phyloP scores from a whole-genome alignment of 305 asterid genomes.

The Fraxinus sp. region DNA sequence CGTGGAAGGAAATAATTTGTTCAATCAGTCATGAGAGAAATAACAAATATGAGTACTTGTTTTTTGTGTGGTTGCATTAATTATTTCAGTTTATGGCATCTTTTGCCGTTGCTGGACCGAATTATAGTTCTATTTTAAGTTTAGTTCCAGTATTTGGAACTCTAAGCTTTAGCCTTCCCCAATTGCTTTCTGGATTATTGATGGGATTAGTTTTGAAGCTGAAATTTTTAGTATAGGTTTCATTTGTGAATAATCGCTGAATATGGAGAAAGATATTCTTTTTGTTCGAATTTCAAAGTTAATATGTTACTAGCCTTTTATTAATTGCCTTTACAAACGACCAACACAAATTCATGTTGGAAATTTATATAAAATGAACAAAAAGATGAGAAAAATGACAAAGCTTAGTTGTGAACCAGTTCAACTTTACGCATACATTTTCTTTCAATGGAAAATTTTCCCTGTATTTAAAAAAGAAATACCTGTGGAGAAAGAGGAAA shows the following conservation, averaged over 20 bases:
- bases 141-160: background rate
- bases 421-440: background rate
- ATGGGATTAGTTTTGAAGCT: background rate
- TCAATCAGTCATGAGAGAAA: background rate
- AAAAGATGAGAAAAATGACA: background rate
- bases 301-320: background rate
- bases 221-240: background rate
- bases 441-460: background rate
- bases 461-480: background rate
- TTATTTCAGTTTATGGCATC: background rate
- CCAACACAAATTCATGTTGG: background rate
- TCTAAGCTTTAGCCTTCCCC: slow-evolving; percentile 1
- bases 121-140: background rate
- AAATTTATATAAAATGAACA: background rate
- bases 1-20: background rate
- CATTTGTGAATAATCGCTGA: background rate
- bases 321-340: background rate
- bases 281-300: background rate
- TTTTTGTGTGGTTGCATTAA: slow-evolving; percentile 3
- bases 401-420: background rate
- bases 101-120: background rate
- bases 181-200: slow-evolving; percentile 8
- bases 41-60: background rate
- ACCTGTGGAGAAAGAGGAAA: background rate
- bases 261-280: background rate